Evolutionary conservation across 352 stramenopile genomes (phyloP), one percentile per base, ranked within the genome.

Genomic region (Phytophthora ramorum): DNA sequence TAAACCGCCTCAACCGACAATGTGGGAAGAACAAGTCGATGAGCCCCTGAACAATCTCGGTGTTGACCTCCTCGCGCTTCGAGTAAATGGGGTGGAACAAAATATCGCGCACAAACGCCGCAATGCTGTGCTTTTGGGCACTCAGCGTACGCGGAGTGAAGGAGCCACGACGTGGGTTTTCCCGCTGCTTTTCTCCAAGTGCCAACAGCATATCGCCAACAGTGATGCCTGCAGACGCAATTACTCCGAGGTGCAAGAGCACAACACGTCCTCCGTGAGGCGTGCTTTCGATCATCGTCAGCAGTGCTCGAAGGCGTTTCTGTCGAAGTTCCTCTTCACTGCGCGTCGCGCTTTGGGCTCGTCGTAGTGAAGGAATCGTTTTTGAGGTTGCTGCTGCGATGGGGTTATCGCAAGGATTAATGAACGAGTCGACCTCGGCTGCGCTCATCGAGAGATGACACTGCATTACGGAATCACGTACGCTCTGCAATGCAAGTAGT

Each of bases 11-110:
- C 2, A 90, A 58, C 0, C 85, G 78, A 44, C 85, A 93, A 51
- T 93, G 83, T 35, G 81, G 76, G 58, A 93, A 93, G 54, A 83
- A 89, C 14, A 74, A 65, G 51, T 92, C 85, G 22, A 93, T 85
- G 41, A 91, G 61, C 9, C 61, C 70, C 46, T 87, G 71, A 13
- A 91, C 73, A 22, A 66, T 32, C 4, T 79, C 72, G 0, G 60
- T 75, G 49, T 73, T 71, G 0, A 81, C 61, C 16, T 89, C 78
- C 3, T 73, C 58, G 0, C 77, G 73, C 57, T 86, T 83, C 20
- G 74, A 73, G 69, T 92, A 93, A 51, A 92, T 66, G 12, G 81
- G 78, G 38, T 92, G 83, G 73, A 93, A 92, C 32, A 93, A 58
- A 52, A 92, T 87, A 50, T 93, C 83, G 1, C 85, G 79, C 41